Evolutionary conservation across 169 alveolate species (phyloP), one percentile per base, ranked within the genome.

Genomic region (Plasmodium adleri): DNA sequence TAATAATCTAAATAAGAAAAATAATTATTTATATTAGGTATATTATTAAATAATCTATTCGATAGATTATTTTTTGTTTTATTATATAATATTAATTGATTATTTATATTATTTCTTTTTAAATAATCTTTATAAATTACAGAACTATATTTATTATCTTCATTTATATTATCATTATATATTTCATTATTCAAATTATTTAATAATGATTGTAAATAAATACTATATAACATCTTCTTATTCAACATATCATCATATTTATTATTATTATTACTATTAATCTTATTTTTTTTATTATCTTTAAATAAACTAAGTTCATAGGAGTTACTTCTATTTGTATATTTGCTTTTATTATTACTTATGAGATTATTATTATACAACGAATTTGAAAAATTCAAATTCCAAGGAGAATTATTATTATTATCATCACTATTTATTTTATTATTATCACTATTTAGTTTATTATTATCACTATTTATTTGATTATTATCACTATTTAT

Each of bases 1-100:
- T 86, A 86, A 71, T 86, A 73, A 43, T 72, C 71, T 47, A 86
- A 71, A 52, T 86, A 86, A 6, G 92, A 49, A 64, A 86, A 71
- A 62, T 86, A 86, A 49, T 71, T 72, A 7, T 72, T 47, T 39
- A 71, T 50, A 71, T 71, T 64, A 49, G 92, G 76, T 9, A 22
- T 17, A 26, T 72, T 86, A 17, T 71, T 71, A 17, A 66, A 49
- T 6, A 86, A 59, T 62, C 20, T 86, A 49, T 59, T 62, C 15
- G 64, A 56, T 60, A 60, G 7, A 63, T 85, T 71, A 13, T 56
- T 56, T 39, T 6, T 39, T 58, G 54, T 56, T 60, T n/a, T 49
- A 72, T 86, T 70, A n/a, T 13, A 59, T 72, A 72, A 62, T 63
- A 86, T 60, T 72, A 86, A 45, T 64, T 86, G 71, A 20, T 72